Percentiles rank a stretch among this genome's conserved stretches.
Evolutionary conservation across 768 basidiomycete genomes (phyloP).

Genomic region (Pisolithus marmoratus): DNA sequence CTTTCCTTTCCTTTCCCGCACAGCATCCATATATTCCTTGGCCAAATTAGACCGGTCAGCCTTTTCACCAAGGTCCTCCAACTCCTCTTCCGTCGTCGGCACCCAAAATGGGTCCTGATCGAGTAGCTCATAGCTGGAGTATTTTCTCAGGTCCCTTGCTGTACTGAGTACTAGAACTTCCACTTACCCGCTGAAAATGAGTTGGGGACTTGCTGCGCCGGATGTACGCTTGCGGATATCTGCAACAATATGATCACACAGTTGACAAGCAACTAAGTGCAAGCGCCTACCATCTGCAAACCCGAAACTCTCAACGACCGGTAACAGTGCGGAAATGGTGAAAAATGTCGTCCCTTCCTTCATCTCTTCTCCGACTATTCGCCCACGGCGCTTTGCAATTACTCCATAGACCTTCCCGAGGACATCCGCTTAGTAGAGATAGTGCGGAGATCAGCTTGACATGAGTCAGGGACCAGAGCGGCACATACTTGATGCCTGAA

Average conservation of each 20-base stretch:
- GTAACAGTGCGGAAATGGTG: constrained; percentile 83
- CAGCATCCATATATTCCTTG: constrained; percentile 85
- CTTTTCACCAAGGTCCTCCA: constrained; percentile 96
- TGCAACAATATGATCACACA: constrained; percentile 27
- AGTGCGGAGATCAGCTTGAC: constrained; percentile 4
- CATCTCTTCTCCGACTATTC: constrained; percentile 97
- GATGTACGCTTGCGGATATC: constrained; percentile 96
- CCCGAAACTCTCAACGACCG: constrained; percentile 96
- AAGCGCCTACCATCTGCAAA: constrained; percentile 83
- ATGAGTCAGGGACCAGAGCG: neutral
- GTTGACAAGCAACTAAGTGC: neutral
- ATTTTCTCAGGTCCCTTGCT: constrained; percentile 9
- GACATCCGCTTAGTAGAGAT: constrained; percentile 67
- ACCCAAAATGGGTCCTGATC: constrained; percentile 98
- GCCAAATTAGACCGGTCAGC: constrained; percentile 92
- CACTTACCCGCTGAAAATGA: constrained; percentile 90
- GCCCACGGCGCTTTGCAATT: constrained; percentile 83
- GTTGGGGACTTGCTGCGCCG: constrained; percentile 93
- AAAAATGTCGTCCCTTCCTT: constrained; percentile 96
- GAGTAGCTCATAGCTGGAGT: constrained; percentile 77
- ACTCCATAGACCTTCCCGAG: constrained; percentile 97
- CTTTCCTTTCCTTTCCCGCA: constrained; percentile 90
- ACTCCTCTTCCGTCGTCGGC: constrained; percentile 92
- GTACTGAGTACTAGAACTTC: neutral
- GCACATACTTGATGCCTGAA: constrained; percentile 89